Evolutionary conservation across 75 land plant genomes (phyloP).

Genomic region (Pinus tabuliformis): DNA sequence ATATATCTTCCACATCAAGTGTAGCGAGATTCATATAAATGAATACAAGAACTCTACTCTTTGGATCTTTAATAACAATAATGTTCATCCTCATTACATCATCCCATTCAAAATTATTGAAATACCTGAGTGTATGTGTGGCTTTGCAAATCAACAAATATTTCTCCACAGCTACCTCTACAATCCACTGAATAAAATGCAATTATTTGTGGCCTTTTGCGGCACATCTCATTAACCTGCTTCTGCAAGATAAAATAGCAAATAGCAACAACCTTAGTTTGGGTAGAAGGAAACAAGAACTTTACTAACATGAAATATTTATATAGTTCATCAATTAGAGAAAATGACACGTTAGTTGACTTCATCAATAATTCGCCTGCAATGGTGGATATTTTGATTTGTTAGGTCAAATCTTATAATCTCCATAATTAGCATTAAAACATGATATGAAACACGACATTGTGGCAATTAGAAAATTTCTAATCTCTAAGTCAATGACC

Average conservation of each 20-base stretch:
- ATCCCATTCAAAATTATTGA: neutral
- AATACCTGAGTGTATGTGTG: slow-evolving; percentile 65
- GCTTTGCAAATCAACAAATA: slow-evolving; percentile 90
- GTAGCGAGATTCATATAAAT: neutral
- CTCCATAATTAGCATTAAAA: no score
- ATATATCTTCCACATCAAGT: no score
- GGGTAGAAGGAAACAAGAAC: neutral
- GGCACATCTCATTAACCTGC: slow-evolving; percentile 71
- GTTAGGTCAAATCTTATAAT: no score
- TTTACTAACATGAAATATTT: neutral
- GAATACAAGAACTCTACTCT: neutral
- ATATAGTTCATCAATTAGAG: neutral
- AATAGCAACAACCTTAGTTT: neutral
- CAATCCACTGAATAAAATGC: slow-evolving; percentile 92
- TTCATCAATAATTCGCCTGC: neutral
- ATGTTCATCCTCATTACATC: no score
- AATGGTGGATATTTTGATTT: neutral
- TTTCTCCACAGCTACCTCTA: slow-evolving; percentile 84
- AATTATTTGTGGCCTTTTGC: slow-evolving; percentile 63
- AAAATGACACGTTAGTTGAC: neutral
- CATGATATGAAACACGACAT: no score
- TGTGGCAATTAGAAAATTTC: no score
- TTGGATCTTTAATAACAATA: no score
- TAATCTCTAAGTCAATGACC: no score
- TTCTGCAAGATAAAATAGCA: slow-evolving; percentile 43